These are phyloP conservation scores for Jamesozyma rosinii DNA, from an alignment of 805 yeast species.

Conservation along the genomic window DNA sequence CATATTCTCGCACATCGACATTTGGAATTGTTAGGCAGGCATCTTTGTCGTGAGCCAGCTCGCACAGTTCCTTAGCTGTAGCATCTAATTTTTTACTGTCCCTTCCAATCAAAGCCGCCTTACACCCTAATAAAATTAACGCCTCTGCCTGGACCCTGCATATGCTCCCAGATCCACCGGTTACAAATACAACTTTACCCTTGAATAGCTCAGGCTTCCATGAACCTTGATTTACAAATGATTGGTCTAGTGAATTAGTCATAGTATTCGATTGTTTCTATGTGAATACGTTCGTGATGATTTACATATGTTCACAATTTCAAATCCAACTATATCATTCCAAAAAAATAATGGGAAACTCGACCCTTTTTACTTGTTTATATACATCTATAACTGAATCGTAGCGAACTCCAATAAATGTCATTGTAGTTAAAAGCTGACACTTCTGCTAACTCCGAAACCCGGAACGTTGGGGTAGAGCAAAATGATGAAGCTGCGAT, in stretches of 20 bases:
- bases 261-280: slow-evolving; percentile 6
- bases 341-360: too few relatives aligned
- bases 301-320: too few relatives aligned
- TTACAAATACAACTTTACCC: slow-evolving; percentile 80
- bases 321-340: too few relatives aligned
- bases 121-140: slow-evolving; percentile 70
- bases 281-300: too few relatives aligned
- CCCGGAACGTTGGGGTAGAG: slow-evolving; percentile 1
- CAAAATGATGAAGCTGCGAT: too few relatives aligned
- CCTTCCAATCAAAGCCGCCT: slow-evolving; percentile 81
- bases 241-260: slow-evolving; percentile 23
- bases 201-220: slow-evolving; percentile 60
- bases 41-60: slow-evolving; percentile 40
- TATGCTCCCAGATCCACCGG: slow-evolving; percentile 97
- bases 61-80: slow-evolving; percentile 60
- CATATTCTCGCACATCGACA: slow-evolving; percentile 69
- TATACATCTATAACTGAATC: too few relatives aligned
- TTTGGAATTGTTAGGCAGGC: slow-evolving; percentile 49
- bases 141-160: slow-evolving; percentile 88
- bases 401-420: too few relatives aligned
- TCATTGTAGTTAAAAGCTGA: too few relatives aligned
- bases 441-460: too few relatives aligned
- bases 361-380: too few relatives aligned
- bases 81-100: slow-evolving; percentile 52
- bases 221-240: slow-evolving; percentile 24